Conservation (phyloP, 1,284 basidiomycete species). For the Cryptococcus sp. region DNA sequence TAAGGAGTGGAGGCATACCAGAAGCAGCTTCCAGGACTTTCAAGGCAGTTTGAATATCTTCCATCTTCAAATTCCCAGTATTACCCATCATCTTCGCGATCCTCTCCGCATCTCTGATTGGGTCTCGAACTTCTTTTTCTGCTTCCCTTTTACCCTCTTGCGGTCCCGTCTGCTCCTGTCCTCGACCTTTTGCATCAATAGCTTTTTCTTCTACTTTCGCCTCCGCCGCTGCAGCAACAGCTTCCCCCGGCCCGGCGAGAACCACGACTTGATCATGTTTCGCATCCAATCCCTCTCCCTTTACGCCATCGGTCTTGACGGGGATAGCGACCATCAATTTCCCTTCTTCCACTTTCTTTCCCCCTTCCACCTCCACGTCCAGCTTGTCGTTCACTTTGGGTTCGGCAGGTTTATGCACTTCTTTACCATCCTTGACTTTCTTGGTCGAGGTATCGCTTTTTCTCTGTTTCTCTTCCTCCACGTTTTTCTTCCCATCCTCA, state of each 20-base stretch:
- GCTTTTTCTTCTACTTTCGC: background rate
- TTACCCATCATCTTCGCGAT: constrained; percentile 6
- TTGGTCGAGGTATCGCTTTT: constrained; percentile 5
- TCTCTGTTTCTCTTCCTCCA: constrained; percentile 1
- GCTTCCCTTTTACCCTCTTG: constrained; percentile 1
- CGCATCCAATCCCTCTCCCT: background rate
- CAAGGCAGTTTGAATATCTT: constrained; percentile 7
- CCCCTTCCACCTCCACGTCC: background rate
- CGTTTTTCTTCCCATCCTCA: constrained; percentile 3
- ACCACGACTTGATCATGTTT: background rate
- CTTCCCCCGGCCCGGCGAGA: background rate
- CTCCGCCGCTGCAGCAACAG: background rate
- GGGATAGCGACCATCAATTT: background rate
- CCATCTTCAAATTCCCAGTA: constrained; percentile 9
- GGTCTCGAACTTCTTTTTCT: constrained; percentile 2
- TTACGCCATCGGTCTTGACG: background rate
- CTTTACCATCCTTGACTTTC: constrained; percentile 1
- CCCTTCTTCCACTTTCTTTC: background rate
- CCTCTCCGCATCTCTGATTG: background rate
- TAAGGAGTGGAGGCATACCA: background rate
- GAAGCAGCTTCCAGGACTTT: constrained; percentile 1
- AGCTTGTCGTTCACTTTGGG: background rate
- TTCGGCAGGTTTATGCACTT: background rate
- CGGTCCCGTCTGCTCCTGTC: background rate
- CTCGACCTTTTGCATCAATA: background rate